Evolutionary conservation across 441 rosid species (phyloP), one percentile per base, ranked within the genome.

Genomic region (Dalechampia spathulata): DNA sequence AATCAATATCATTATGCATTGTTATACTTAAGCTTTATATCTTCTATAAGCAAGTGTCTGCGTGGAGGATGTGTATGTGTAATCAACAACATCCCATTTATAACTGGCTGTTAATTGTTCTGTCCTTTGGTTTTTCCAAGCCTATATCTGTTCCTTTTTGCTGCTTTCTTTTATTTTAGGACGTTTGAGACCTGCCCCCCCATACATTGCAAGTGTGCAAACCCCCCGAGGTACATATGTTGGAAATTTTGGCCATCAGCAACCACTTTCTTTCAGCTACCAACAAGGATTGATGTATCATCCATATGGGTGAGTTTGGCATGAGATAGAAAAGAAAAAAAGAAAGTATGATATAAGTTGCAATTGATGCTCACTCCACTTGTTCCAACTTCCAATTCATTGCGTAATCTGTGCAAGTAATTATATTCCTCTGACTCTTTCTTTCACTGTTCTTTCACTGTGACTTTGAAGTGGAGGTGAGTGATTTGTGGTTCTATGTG

Each of bases 271-370:
- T 66, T 83, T 73, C 70, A 64, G 62, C 81, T 86, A 86, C 70
- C 96, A 86, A 36, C 96, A 86, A 66, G 95, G 90, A 68, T 40
- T 86, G 67, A 62, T 77, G 73, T 84, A 84, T 62, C 94, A 95
- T 75, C 70, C 83, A 49, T 86, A 86, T 67, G 96, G 97, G 98
- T 88, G 66, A 84, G 93, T 76, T 62, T 52, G 28, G 46, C 60
- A 57, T 49, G 46, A 49, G 28, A 42, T 22, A 6, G 16, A 25
- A 40, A 15, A 37, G 23, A 52, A 23, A 14, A 25, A 40, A 15
- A 37, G 23, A 52, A 23, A 20, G 50, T 34, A 11, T 45, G 40
- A 21, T 57, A 6, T 53, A 17, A 48, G 26, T 34, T 40, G 60
- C 32, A 25, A 17, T 5, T 27, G 39, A 26, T 32, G 4, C 13